Evolutionary conservation across 371 early-diverging fungal genomes (phyloP).

Genomic region (Rhizomucor pusillus): DNA sequence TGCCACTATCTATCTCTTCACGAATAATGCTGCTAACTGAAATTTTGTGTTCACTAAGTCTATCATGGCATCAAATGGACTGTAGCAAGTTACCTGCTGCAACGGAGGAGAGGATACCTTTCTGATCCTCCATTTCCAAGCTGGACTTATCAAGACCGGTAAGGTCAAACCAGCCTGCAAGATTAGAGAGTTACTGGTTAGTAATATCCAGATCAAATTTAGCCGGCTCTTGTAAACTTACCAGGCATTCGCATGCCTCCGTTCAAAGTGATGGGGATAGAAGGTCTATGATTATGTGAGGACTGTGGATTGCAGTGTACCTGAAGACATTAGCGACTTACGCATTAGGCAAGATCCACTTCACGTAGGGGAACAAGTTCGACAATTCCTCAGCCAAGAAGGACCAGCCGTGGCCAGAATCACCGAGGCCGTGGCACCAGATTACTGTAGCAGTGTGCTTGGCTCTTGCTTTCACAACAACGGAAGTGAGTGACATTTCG

Average conservation of each 20-base stretch:
- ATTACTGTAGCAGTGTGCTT: conserved; percentile 80
- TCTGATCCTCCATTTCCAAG: conserved; percentile 67
- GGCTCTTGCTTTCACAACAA: conserved; percentile 44
- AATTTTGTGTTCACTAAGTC: background rate
- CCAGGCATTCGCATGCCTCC: conserved; percentile 84
- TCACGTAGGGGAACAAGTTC: conserved; percentile 69
- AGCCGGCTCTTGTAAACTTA: conserved; percentile 34
- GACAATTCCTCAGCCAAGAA: conserved; percentile 67
- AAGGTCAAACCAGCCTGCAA: conserved; percentile 80
- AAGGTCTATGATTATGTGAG: conserved; percentile 45
- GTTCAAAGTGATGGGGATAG: conserved; percentile 82
- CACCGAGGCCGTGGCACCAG: conserved; percentile 78
- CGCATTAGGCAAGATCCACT: conserved; percentile 87
- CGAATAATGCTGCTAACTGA: conserved; percentile 71
- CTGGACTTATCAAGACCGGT: conserved; percentile 46
- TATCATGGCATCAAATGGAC: background rate
- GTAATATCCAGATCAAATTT: no score
- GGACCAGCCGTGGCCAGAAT: conserved; percentile 68
- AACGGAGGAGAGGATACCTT: conserved; percentile 70
- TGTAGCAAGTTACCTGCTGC: conserved; percentile 39
- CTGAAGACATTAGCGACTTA: conserved; percentile 19
- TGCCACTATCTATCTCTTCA: conserved; percentile 77
- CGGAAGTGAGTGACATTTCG: conserved; percentile 43
- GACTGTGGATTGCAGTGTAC: background rate
- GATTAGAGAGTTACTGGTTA: conserved; percentile 1